Evolutionary conservation across 805 yeast genomes (phyloP).

Genomic region (Alloascoidea hylecoeti): DNA sequence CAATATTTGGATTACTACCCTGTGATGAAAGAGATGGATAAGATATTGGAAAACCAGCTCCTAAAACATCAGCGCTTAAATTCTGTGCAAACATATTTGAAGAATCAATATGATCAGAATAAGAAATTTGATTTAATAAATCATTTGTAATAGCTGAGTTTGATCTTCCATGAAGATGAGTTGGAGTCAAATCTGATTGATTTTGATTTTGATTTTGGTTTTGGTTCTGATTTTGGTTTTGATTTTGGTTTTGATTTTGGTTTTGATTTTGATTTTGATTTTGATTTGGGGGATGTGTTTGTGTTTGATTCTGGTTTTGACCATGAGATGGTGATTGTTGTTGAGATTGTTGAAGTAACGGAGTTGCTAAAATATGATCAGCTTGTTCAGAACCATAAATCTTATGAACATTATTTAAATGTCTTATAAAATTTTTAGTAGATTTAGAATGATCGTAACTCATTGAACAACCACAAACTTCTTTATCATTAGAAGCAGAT

Average conservation of each 20-base stretch:
- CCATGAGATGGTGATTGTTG: background rate
- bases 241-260: background rate
- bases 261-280: background rate
- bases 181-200: too few species aligned
- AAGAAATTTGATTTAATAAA: too few species aligned
- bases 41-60: too few species aligned
- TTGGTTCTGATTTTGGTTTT: too few species aligned
- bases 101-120: too few species aligned
- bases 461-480: background rate
- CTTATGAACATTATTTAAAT: constrained; percentile 1
- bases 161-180: too few species aligned
- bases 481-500: background rate
- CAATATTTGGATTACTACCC: too few species aligned
- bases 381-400: background rate
- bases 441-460: background rate
- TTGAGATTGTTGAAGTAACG: background rate
- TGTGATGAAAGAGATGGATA: too few species aligned
- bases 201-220: too few species aligned
- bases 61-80: too few species aligned
- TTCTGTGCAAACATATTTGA: too few species aligned
- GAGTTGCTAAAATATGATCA: background rate
- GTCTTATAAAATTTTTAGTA: background rate
- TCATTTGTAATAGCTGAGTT: too few species aligned
- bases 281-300: background rate
- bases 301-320: background rate